phyloP scores from a whole-genome alignment of 371 early-diverging fungal genomes.

The Blastocladiella emersonii region DNA sequence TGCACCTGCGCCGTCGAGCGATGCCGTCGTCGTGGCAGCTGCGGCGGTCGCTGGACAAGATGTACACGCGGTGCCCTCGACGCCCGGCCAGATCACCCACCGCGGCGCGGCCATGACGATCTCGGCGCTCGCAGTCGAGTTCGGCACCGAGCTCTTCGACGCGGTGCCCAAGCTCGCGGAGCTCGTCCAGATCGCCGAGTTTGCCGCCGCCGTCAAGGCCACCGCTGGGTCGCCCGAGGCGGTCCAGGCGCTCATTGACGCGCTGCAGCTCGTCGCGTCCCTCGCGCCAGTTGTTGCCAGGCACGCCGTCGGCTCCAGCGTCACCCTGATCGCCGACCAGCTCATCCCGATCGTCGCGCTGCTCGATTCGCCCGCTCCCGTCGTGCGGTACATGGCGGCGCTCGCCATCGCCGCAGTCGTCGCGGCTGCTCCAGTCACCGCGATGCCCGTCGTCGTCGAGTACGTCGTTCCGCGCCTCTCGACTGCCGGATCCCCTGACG shows the following conservation, averaged over 20 bases:
- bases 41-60: too few species aligned
- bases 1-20: too few species aligned
- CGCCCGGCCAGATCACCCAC: too few species aligned
- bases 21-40: too few species aligned
- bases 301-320: too few species aligned
- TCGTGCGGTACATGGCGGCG: slow-evolving; percentile 68
- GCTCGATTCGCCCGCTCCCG: slow-evolving; percentile 52
- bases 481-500: too few species aligned
- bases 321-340: too few species aligned
- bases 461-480: too few species aligned
- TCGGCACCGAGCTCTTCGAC: not conserved
- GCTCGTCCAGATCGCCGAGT: not conserved
- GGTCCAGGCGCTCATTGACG: slow-evolving; percentile 58
- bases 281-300: too few species aligned
- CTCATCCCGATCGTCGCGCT: slow-evolving; percentile 48
- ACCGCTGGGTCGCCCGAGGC: slow-evolving; percentile 9
- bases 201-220: slow-evolving; percentile 6
- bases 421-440: slow-evolving; percentile 43
- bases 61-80: too few species aligned
- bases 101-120: not conserved
- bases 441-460: slow-evolving; percentile 76
- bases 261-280: slow-evolving; percentile 53
- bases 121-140: slow-evolving; percentile 6
- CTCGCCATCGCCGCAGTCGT: slow-evolving; percentile 61
- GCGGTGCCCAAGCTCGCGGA: not conserved